phyloP scores from a whole-genome alignment of 2,329 filamentous ascomycete species.

The Aureobasidium zeae region DNA sequence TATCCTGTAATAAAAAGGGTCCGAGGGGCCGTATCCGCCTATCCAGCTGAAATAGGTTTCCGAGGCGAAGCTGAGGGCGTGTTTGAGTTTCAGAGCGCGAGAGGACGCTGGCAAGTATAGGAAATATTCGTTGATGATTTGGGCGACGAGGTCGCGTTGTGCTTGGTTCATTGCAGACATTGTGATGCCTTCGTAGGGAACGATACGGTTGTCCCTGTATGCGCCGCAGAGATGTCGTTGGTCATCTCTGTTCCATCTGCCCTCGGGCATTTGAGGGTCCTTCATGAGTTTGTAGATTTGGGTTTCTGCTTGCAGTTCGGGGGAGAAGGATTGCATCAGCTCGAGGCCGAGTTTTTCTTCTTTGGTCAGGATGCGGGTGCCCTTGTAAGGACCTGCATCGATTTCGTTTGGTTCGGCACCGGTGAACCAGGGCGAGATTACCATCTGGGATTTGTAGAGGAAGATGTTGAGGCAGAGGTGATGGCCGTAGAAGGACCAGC shows the following conservation, averaged over 20 bases:
- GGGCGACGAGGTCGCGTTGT: constrained; percentile 46
- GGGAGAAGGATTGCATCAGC: constrained; percentile 56
- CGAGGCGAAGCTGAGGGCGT: constrained; percentile 47
- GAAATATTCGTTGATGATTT: constrained; percentile 55
- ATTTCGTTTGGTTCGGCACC: constrained; percentile 72
- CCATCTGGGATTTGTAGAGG: constrained; percentile 54
- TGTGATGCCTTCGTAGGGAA: constrained; percentile 59
- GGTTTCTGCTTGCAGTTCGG: constrained; percentile 40
- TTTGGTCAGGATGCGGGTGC: constrained; percentile 55
- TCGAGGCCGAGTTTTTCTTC: constrained; percentile 57
- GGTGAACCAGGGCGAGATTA: constrained; percentile 67
- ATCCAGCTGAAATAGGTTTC: constrained; percentile 79
- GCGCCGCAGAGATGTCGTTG: constrained; percentile 70
- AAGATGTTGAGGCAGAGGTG: constrained; percentile 67
- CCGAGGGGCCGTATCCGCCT: constrained; percentile 54
- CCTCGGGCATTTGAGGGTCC: constrained; percentile 56
- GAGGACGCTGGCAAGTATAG: constrained; percentile 55
- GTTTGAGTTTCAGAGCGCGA: constrained; percentile 45
- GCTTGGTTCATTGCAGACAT: constrained; percentile 40
- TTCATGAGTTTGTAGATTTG: constrained; percentile 52
- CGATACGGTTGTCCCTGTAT: constrained; percentile 66
- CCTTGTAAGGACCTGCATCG: constrained; percentile 52
- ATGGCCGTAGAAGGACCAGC: constrained; percentile 67
- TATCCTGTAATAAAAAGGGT: constrained; percentile 69
- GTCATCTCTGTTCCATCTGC: constrained; percentile 72